phyloP scores from a whole-genome alignment of 768 basidiomycete species.

The Kwoniella botswanensis region DNA sequence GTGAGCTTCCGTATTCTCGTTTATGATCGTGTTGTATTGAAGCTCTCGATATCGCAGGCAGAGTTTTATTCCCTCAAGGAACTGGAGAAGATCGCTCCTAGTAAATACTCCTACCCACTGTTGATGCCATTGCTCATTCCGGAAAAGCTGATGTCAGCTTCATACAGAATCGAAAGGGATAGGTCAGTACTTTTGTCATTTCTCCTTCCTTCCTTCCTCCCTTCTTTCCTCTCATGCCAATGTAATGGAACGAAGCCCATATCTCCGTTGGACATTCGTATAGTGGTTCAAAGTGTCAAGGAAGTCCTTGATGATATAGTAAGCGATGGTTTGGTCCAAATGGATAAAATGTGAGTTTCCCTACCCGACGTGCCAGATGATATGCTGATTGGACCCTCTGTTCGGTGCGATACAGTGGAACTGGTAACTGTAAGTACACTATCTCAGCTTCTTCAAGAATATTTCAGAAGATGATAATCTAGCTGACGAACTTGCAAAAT shows the following conservation, averaged over 20 bases:
- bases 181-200: constrained; percentile 61
- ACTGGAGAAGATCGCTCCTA: constrained; percentile 70
- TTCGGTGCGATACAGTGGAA: constrained; percentile 61
- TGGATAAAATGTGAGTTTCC: constrained; percentile 73
- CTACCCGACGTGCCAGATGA: background rate
- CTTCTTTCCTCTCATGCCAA: background rate
- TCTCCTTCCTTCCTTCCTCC: background rate
- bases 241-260: background rate
- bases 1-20: constrained; percentile 59
- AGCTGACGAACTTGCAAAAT: background rate
- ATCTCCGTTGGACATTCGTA: background rate
- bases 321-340: constrained; percentile 81
- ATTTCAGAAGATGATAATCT: too few relatives aligned
- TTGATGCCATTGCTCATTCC: background rate
- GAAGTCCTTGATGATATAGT: constrained; percentile 86
- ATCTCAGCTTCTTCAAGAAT: background rate
- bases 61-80: constrained; percentile 91
- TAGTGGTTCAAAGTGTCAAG: constrained; percentile 89
- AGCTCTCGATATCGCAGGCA: constrained; percentile 62
- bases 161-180: constrained; percentile 85
- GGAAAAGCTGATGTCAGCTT: background rate
- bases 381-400: too few relatives aligned
- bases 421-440: constrained; percentile 79
- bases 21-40: background rate
- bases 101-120: constrained; percentile 33